A percentile compares a stretch with the other conserved stretches of the same genome.
phyloP scores from a whole-genome alignment of 139 green algal genomes.

The Haematococcus sp. region DNA sequence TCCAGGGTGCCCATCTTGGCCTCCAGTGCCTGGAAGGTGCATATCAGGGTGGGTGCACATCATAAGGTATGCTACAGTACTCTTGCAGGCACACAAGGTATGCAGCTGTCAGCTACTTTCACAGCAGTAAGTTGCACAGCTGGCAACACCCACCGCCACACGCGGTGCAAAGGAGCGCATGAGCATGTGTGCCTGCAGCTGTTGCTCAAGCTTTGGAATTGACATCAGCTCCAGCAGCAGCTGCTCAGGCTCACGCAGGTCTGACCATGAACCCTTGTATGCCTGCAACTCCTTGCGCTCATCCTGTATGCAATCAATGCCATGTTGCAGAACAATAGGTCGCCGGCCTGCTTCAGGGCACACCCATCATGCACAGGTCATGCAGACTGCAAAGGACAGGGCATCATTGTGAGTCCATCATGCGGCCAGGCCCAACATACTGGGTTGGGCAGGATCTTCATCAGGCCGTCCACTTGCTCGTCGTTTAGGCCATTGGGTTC shows the following conservation, averaged over 20 bases:
- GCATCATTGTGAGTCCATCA: background rate
- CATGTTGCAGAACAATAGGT: no score
- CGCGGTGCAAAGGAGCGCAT: constrained; percentile 11
- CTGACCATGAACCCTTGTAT: constrained; percentile 10
- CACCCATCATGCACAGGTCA: no score
- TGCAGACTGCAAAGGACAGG: no score
- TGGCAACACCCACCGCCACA: no score
- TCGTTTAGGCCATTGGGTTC: constrained; percentile 11
- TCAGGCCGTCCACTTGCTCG: constrained; percentile 32
- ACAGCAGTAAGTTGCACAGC: no score
- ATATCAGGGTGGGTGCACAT: background rate
- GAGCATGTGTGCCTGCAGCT: background rate
- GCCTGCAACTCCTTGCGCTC: constrained; percentile 29
- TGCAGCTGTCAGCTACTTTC: no score
- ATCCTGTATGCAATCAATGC: no score
- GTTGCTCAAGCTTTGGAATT: constrained; percentile 5
- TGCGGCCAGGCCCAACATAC: constrained; percentile 9
- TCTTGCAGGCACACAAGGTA: no score
- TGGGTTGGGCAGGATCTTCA: constrained; percentile 25
- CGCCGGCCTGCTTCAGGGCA: no score
- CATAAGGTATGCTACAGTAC: no score
- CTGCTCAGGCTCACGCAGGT: constrained; percentile 35
- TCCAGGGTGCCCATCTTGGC: no score
- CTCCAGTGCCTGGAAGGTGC: background rate
- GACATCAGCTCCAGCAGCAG: constrained; percentile 47